Conservation (phyloP, 345 rosid species). For the Aquilaria malaccensis region DNA sequence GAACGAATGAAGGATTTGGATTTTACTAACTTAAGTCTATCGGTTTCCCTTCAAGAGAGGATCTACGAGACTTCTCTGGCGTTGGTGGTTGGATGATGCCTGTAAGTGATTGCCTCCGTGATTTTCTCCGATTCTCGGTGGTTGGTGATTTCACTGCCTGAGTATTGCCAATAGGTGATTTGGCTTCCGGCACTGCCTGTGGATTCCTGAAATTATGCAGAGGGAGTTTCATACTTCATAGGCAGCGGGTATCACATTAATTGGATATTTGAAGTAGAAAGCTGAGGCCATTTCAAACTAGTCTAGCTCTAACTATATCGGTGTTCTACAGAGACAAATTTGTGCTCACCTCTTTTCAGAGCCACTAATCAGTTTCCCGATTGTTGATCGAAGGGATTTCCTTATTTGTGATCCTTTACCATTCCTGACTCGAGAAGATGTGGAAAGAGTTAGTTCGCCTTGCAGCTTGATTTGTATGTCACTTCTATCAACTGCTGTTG, state of each 20-base stretch:
- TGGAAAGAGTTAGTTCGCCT: constrained; percentile 23
- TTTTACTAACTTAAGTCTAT: constrained; percentile 36
- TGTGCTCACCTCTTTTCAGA: constrained; percentile 64
- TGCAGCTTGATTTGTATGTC: constrained; percentile 33
- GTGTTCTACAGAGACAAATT: neutral
- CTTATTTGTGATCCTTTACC: constrained; percentile 73
- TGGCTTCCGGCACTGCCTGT: constrained; percentile 24
- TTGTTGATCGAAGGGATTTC: constrained; percentile 72
- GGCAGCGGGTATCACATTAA: neutral
- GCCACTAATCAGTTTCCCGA: constrained; percentile 81
- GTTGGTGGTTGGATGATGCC: constrained; percentile 33
- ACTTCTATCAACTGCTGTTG: constrained; percentile 25
- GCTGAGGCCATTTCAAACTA: too few relatives aligned
- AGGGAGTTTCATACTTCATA: neutral
- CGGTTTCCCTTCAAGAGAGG: constrained; percentile 79
- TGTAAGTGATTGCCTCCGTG: constrained; percentile 74
- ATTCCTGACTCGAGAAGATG: constrained; percentile 34
- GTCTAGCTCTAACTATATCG: neutral
- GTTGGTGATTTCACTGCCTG: constrained; percentile 37
- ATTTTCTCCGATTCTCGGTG: constrained; percentile 39
- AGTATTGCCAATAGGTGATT: constrained; percentile 24
- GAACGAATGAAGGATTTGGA: neutral
- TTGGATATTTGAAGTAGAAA: too few relatives aligned
- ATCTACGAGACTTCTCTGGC: constrained; percentile 46
- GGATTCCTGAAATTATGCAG: constrained; percentile 31